phyloP scores from a whole-genome alignment of 2,329 filamentous ascomycete species.

The Metarhizium brunneum region DNA sequence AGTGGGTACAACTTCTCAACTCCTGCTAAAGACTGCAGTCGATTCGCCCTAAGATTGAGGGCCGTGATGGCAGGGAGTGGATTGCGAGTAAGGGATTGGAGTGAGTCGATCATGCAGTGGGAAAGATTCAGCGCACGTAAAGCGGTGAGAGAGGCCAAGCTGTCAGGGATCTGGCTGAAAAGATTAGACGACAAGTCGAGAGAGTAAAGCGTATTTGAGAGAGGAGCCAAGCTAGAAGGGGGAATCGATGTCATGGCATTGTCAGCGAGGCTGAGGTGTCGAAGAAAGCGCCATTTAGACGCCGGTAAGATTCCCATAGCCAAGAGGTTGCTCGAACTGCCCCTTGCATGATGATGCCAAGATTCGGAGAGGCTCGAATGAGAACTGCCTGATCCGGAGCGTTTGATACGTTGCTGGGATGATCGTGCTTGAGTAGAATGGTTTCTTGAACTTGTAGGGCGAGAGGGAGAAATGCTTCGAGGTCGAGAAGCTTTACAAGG shows the following conservation, averaged over 20 bases:
- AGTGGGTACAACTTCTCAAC: constrained; percentile 82
- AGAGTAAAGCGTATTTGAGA: constrained; percentile 83
- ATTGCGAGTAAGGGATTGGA: constrained; percentile 77
- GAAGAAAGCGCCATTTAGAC: constrained; percentile 90
- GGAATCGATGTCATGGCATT: constrained; percentile 80
- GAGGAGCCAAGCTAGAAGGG: constrained; percentile 64
- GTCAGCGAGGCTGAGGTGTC: constrained; percentile 84
- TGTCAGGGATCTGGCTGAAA: constrained; percentile 90
- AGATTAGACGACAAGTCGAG: constrained; percentile 88
- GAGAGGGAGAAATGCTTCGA: constrained; percentile 72
- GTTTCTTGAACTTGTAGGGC: constrained; percentile 68
- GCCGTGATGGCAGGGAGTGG: constrained; percentile 90
- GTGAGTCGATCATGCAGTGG: constrained; percentile 93
- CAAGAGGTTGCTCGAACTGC: constrained; percentile 72
- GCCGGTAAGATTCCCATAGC: constrained; percentile 63
- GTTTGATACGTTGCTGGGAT: constrained; percentile 67
- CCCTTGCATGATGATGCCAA: constrained; percentile 50
- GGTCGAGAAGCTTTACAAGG: constrained; percentile 40
- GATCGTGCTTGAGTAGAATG: constrained; percentile 57
- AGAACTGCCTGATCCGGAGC: constrained; percentile 88
- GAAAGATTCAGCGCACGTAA: constrained; percentile 90
- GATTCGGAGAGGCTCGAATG: constrained; percentile 67
- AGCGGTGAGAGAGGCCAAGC: constrained; percentile 72
- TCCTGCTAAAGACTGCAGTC: constrained; percentile 77
- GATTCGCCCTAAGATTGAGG: constrained; percentile 82